Base-by-base conservation (phyloP, 495 filamentous ascomycete species). In the Oleoguttula mirabilis region DNA sequence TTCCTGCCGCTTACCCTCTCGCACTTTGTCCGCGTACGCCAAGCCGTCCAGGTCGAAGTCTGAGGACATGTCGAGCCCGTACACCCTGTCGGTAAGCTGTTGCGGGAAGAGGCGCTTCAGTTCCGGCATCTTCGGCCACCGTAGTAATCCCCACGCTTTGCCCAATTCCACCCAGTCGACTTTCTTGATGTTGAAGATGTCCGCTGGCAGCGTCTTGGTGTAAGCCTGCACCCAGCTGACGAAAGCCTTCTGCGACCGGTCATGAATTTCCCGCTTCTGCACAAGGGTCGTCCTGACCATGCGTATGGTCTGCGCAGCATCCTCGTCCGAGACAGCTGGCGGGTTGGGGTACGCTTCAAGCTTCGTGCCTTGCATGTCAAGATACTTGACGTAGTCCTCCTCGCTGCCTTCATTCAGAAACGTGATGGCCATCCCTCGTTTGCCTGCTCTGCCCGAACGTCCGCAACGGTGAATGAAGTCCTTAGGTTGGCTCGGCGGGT, bases 401-500 rank as follows among this genome's bases (percentile, higher is more conserved):
- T 98, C 90, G 12, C 76, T 68, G 0, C 84, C 83, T 0, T 81
- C 81, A 14, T 82, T 81, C 12, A 98, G 70, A 48, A 96, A 73
- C 0, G 92, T 74, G 6, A 96, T 72, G 38, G 86, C 87, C 11
- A 94, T 68, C 1, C 90, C 90, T 38, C 72, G 70, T 14, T 90
- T 79, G 0, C 90, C 90, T 3, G 90, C 90, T 30, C 90, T 75
- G 0, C 88, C 90, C 1, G 92, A 86, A 41, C 90, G 84, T 3
- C 90, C 90, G 53, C 85, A 92, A 43, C 90, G 79, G 63, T 98
- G 90, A 40, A 98, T 78, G 60, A 95, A 96, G 27, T 80, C 84
- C 60, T 95, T 95, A 0, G 90, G 85, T 56, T 95, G 88, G 21
- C 76, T 80, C 1, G 90, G 90, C 0, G 88, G 80, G 55, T 98